These are phyloP conservation scores for Graphilbum sp. DNA, from an alignment of 2,329 filamentous ascomycete species.

Conservation along the genomic window DNA sequence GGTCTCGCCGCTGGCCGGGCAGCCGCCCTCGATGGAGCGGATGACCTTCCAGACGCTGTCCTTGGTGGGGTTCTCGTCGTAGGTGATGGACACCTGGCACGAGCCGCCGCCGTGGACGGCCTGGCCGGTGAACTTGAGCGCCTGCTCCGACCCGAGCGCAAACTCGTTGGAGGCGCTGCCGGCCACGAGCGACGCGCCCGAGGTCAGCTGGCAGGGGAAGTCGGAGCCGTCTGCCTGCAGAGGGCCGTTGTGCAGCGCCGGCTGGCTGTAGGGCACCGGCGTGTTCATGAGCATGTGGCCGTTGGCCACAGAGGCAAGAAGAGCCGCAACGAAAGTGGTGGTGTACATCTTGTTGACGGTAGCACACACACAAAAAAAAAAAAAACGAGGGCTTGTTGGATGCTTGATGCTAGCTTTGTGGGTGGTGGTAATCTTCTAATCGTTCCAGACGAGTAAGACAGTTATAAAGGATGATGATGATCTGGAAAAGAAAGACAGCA, in stretches of 20 bases:
- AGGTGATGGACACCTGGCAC: slow-evolving; percentile 77
- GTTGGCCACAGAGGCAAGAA: slow-evolving; percentile 41
- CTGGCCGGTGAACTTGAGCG: slow-evolving; percentile 49
- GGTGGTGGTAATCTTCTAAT: background rate
- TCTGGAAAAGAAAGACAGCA: background rate
- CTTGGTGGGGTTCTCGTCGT: slow-evolving; percentile 51
- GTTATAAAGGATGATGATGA: background rate
- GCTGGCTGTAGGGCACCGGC: slow-evolving; percentile 44
- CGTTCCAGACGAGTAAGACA: background rate
- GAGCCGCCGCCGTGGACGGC: slow-evolving; percentile 84
- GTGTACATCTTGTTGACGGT: slow-evolving; percentile 25
- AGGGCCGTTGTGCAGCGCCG: slow-evolving; percentile 41
- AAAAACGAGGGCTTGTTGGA: slow-evolving; percentile 31
- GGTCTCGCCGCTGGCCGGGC: slow-evolving; percentile 41
- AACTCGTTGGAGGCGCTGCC: slow-evolving; percentile 39
- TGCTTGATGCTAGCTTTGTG: background rate
- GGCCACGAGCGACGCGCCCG: slow-evolving; percentile 27
- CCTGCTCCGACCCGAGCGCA: slow-evolving; percentile 43
- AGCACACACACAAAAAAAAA: too few species aligned
- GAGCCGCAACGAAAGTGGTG: slow-evolving; percentile 21
- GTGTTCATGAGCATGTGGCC: slow-evolving; percentile 63
- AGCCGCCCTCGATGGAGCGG: slow-evolving; percentile 73
- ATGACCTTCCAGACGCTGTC: slow-evolving; percentile 73
- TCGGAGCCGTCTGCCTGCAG: slow-evolving; percentile 42
- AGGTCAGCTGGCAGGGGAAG: slow-evolving; percentile 70